These are phyloP conservation scores for Acidiella bohemica DNA, from an alignment of 495 filamentous ascomycete genomes.

Conservation along the genomic window DNA sequence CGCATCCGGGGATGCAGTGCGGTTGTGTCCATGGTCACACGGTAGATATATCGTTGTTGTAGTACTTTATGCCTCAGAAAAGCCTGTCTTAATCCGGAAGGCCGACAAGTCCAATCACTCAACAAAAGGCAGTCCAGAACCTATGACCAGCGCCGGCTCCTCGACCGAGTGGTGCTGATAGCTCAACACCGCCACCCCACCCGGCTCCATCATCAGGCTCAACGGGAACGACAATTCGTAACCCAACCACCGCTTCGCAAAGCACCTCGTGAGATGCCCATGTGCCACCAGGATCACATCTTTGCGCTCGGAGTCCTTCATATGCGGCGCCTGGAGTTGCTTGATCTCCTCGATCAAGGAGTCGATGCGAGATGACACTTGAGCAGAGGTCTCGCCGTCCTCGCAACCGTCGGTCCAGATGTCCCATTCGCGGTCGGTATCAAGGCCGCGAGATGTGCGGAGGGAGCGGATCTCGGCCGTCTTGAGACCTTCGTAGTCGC, in stretches of 20 bases:
- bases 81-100: too few species aligned
- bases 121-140: slow-evolving; percentile 21
- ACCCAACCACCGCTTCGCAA: slow-evolving; percentile 76
- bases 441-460: slow-evolving; percentile 30
- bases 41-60: too few species aligned
- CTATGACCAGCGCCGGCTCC: slow-evolving; percentile 51
- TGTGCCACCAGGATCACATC: slow-evolving; percentile 65
- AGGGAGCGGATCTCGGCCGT: slow-evolving; percentile 17
- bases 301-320: slow-evolving; percentile 35
- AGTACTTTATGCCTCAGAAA: too few species aligned
- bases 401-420: slow-evolving; percentile 80
- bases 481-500: slow-evolving; percentile 25
- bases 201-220: slow-evolving; percentile 62
- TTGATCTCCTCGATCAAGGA: slow-evolving; percentile 61
- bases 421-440: slow-evolving; percentile 48
- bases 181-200: slow-evolving; percentile 70
- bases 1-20: too few species aligned
- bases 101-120: too few species aligned
- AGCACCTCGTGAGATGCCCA: slow-evolving; percentile 77
- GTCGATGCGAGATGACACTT: slow-evolving; percentile 58
- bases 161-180: slow-evolving; percentile 57
- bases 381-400: slow-evolving; percentile 52
- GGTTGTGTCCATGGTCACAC: too few species aligned
- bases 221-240: slow-evolving; percentile 53
- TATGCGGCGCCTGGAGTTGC: slow-evolving; percentile 38